A percentile compares a stretch with the other conserved stretches of the same genome.
These are phyloP conservation scores for Rosa multiflora DNA, from an alignment of 306 rosid species.

Conservation along the genomic window DNA sequence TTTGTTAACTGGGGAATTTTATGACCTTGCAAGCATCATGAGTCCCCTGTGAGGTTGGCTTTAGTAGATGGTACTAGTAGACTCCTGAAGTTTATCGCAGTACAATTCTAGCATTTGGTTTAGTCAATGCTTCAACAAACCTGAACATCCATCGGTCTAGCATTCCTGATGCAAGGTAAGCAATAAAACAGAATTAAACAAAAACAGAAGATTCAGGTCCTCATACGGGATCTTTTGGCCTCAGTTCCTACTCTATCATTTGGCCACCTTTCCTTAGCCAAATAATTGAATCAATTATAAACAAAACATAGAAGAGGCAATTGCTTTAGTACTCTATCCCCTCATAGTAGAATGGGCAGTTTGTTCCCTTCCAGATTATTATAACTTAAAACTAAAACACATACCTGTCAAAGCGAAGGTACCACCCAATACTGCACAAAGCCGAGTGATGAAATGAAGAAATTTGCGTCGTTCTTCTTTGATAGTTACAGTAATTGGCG, in stretches of 20 bases:
- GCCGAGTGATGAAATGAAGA: slow-evolving; percentile 95
- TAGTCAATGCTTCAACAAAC: slow-evolving; percentile 71
- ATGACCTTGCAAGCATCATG: slow-evolving; percentile 13
- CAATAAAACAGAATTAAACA: slow-evolving; percentile 3
- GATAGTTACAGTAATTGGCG: slow-evolving; percentile 95
- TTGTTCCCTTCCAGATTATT: not conserved
- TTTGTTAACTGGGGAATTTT: slow-evolving; percentile 9
- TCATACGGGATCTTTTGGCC: not conserved
- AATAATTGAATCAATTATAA: not conserved
- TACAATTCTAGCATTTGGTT: slow-evolving; percentile 56
- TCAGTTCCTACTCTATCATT: not conserved
- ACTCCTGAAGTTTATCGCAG: slow-evolving; percentile 29
- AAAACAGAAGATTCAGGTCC: not conserved
- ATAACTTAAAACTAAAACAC: not conserved
- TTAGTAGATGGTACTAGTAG: not conserved
- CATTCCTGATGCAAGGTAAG: slow-evolving; percentile 53
- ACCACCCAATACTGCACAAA: slow-evolving; percentile 95
- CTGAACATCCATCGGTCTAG: slow-evolving; percentile 94
- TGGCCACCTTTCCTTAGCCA: not conserved
- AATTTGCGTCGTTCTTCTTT: slow-evolving; percentile 96
- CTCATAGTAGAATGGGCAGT: not conserved
- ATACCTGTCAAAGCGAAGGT: slow-evolving; percentile 96
- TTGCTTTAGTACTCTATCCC: not conserved
- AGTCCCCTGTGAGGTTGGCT: slow-evolving; percentile 1
- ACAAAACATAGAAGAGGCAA: not conserved